Percentiles rank a stretch among this genome's conserved stretches.
Evolutionary conservation across 2,329 filamentous ascomycete species (phyloP).

Genomic region (Lachnellula suecica): DNA sequence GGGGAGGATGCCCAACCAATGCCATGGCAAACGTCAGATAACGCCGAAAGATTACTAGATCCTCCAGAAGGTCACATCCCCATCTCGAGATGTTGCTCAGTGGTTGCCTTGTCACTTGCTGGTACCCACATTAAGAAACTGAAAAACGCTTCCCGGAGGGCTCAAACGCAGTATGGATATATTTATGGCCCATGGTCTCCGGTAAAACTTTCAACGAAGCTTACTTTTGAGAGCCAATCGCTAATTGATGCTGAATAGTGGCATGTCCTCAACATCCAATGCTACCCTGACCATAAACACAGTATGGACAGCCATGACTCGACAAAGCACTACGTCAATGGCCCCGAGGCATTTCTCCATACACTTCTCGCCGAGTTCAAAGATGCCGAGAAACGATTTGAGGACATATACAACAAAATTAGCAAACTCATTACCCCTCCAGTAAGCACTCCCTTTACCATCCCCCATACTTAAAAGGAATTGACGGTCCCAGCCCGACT

Average conservation of each 20-base stretch:
- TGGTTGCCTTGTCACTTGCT: conserved; percentile 57
- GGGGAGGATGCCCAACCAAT: conserved; percentile 54
- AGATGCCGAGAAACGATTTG: conserved; percentile 58
- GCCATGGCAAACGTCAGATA: conserved; percentile 57
- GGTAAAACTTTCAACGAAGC: not conserved
- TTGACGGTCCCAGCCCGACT: conserved; percentile 39
- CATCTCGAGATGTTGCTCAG: conserved; percentile 57
- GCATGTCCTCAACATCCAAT: conserved; percentile 59
- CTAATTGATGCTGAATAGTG: conserved; percentile 34
- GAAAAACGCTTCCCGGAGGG: conserved; percentile 47
- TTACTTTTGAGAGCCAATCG: not conserved
- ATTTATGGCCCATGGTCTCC: conserved; percentile 59
- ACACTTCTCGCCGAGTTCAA: conserved; percentile 58
- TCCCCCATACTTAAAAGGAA: not conserved
- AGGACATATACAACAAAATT: conserved; percentile 55
- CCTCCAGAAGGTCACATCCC: conserved; percentile 52
- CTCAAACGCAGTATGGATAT: conserved; percentile 47
- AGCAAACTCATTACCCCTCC: conserved; percentile 59
- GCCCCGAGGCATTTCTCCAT: conserved; percentile 60
- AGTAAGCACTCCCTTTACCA: conserved; percentile 28
- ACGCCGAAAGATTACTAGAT: conserved; percentile 32
- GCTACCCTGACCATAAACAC: conserved; percentile 58
- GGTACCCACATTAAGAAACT: conserved; percentile 51
- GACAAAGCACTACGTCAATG: conserved; percentile 56
- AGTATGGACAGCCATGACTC: conserved; percentile 55